Evolutionary conservation across 2,329 filamentous ascomycete species (phyloP), one percentile per base, ranked within the genome.

Genomic region (Furcasterigmium sp.): DNA sequence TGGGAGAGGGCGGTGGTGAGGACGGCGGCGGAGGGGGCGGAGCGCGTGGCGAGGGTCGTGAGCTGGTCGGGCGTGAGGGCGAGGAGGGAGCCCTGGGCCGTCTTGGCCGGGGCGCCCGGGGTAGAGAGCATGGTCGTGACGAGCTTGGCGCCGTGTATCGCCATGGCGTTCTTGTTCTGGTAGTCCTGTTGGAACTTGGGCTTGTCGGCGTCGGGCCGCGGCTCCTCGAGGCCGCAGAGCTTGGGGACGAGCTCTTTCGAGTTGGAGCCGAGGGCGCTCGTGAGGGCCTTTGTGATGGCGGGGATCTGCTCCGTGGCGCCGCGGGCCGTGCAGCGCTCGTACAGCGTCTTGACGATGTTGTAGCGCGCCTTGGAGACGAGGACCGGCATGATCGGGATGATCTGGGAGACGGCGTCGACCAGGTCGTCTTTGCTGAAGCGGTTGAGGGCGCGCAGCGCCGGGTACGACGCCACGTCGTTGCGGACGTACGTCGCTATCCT

Each of bases 401-500:
- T 85, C 54, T 82, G 75, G 39, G 82, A 72, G 44, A 90, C 78
- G 0, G 86, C 87, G 43, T 80, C 78, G 34, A 83, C 73, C 8
- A 98, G 73, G 56, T 96, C 90, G 46, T 95, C 89, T 58, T 88
- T 91, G 61, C 87, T 85, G 10, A 97, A 72, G 42, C 93, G 80
- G 59, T 89, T 87, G 35, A 98, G 70, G 4, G 94, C 82, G 45
- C 82, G 80, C 52, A 91, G 86, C 17, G 89, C 88, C 1, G 94
- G 86, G 57, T 95, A 97, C 19, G 82, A 85, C 6, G 93, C 90
- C 39, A 91, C 86, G 54, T 95, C 91, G 59, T 97, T 97, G 45
- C 90, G 84, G 6, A 91, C 80, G 46, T 95, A 77, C 30, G 81
- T 86, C 18, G 83, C 82, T 54, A 97, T 85, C 20, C 89, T 80